These are phyloP conservation scores for Ophiostoma ulmi DNA, from an alignment of 2,329 filamentous ascomycete species.

Conservation along the genomic window DNA sequence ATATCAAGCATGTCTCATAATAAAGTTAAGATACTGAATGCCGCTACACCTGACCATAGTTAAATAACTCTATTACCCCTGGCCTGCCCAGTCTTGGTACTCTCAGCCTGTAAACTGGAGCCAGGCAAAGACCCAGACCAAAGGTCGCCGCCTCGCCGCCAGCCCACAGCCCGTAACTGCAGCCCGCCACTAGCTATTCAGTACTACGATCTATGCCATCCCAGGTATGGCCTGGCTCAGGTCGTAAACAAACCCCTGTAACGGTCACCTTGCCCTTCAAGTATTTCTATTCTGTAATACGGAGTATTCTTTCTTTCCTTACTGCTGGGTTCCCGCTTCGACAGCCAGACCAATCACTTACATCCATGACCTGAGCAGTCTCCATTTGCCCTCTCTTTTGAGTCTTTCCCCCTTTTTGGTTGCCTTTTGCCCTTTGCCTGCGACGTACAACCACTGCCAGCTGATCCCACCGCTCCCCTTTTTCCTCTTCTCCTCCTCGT, in stretches of 20 bases:
- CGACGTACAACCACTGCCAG: background rate
- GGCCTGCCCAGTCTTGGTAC: background rate
- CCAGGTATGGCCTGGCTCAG: conserved; percentile 16
- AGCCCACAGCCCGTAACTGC: background rate
- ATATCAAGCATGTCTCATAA: background rate
- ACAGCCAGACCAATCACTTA: background rate
- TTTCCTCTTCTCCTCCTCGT: conserved; percentile 11
- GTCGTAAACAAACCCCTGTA: conserved; percentile 22
- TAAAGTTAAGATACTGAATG: background rate
- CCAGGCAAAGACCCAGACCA: background rate
- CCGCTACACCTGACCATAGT: background rate
- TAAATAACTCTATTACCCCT: conserved; percentile 6
- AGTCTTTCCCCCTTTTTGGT: background rate
- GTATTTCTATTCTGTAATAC: too few species aligned
- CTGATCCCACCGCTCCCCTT: background rate
- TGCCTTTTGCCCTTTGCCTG: background rate
- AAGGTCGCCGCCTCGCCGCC: background rate
- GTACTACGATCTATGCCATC: conserved; percentile 11
- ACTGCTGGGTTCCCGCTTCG: background rate
- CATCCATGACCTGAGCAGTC: background rate
- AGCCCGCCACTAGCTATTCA: background rate
- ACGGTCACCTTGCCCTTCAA: background rate
- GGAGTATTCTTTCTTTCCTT: background rate
- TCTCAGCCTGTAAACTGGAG: background rate
- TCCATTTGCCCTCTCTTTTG: too few species aligned